Evolutionary conservation across 73 alveolate genomes (phyloP).

Genomic region (Paramecium biaurelia): DNA sequence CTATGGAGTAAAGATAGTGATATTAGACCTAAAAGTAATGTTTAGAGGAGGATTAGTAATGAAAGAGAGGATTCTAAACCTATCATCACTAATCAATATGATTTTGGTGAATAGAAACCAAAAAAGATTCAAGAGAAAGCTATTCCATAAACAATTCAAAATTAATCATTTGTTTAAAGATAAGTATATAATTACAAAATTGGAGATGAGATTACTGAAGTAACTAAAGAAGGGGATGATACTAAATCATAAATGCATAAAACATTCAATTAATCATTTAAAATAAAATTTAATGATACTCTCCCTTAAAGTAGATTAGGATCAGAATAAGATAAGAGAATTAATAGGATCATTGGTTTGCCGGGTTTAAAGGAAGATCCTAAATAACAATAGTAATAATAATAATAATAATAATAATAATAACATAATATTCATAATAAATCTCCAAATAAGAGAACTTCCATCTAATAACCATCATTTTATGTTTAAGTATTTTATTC

Average conservation of each 20-base stretch:
- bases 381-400: neutral
- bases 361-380: neutral
- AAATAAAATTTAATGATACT: neutral
- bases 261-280: constrained; percentile 36
- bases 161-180: neutral
- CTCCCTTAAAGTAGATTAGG: constrained; percentile 47
- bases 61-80: constrained; percentile 38
- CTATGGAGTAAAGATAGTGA: constrained; percentile 78
- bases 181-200: constrained; percentile 1
- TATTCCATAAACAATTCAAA: neutral
- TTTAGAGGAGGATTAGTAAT: neutral
- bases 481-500: neutral
- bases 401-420: neutral
- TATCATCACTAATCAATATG: neutral
- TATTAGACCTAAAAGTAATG: constrained; percentile 29
- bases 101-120: neutral
- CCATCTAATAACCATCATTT: neutral
- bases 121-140: constrained; percentile 17
- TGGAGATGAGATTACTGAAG: neutral
- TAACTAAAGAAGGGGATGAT: neutral
- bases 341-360: neutral
- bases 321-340: constrained; percentile 40
- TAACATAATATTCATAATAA: neutral
- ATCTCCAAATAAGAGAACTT: neutral
- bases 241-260: constrained; percentile 25